These are phyloP conservation scores for Trebouxia sp. DNA, from an alignment of 139 green algal genomes.

Conservation along the genomic window DNA sequence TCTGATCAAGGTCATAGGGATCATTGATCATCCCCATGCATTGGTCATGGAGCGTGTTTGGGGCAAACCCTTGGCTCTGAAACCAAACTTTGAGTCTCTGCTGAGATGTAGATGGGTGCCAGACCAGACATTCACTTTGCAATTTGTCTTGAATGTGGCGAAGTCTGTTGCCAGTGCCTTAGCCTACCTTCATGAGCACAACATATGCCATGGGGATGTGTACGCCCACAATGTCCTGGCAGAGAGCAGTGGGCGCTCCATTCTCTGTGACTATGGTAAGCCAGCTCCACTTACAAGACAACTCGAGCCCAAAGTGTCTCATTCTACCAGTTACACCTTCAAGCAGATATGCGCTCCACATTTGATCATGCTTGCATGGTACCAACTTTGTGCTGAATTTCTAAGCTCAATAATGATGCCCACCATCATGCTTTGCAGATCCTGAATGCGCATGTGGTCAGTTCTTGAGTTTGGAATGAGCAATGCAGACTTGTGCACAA, in stretches of 20 bases:
- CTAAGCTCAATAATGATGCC: background rate
- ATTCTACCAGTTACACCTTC: background rate
- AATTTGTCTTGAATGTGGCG: constrained; percentile 47
- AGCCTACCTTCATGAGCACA: constrained; percentile 51
- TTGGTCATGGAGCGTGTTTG: constrained; percentile 63
- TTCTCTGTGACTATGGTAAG: constrained; percentile 82
- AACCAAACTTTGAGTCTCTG: constrained; percentile 60
- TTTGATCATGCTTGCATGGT: background rate
- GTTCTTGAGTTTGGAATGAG: background rate
- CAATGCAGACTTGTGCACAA: background rate
- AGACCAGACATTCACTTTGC: constrained; percentile 38
- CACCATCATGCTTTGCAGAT: background rate
- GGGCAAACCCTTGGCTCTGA: constrained; percentile 58
- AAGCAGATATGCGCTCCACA: background rate
- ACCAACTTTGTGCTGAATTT: background rate
- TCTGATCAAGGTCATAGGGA: constrained; percentile 66
- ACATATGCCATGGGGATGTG: constrained; percentile 77
- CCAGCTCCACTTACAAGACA: too few species aligned
- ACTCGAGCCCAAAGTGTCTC: background rate
- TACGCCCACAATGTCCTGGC: constrained; percentile 84
- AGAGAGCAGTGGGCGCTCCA: constrained; percentile 40
- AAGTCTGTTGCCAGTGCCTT: constrained; percentile 44
- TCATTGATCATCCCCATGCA: constrained; percentile 45
- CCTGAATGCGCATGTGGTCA: background rate
- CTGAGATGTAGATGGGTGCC: constrained; percentile 54